A percentile compares a stretch with the other conserved stretches of the same genome.
Evolutionary conservation across 2,329 filamentous ascomycete species (phyloP).

Genomic region (Decorospora gaudefroyi): DNA sequence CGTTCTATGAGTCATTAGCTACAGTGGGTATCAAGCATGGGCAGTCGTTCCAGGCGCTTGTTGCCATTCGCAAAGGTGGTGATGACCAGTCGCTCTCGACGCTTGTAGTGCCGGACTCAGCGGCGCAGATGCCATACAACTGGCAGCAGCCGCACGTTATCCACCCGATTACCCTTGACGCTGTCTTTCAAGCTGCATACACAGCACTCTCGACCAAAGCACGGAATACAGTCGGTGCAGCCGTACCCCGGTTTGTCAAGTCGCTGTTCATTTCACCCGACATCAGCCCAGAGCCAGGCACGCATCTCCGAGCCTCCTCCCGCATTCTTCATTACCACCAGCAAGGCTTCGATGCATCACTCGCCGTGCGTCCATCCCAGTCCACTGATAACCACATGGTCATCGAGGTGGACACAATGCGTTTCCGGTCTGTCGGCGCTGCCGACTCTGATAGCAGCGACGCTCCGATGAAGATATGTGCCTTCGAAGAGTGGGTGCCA

Average conservation of each 20-base stretch:
- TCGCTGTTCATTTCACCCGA: not conserved
- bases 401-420: not conserved
- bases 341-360: not conserved
- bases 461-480: too few species aligned
- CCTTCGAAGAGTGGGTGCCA: too few species aligned
- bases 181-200: not conserved
- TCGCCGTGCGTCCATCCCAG: too few species aligned
- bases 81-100: not conserved
- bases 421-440: slow-evolving; percentile 1
- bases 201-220: not conserved
- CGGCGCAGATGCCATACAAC: not conserved
- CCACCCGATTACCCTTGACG: not conserved
- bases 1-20: not conserved
- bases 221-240: not conserved
- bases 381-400: not conserved
- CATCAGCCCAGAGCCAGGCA: not conserved
- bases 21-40: not conserved
- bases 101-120: not conserved
- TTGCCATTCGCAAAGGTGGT: not conserved
- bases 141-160: not conserved
- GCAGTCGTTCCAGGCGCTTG: not conserved
- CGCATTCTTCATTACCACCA: not conserved
- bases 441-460: too few species aligned
- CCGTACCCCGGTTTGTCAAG: not conserved
- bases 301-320: not conserved